Evolutionary conservation across 1,139 yeast genomes (phyloP).

Genomic region (Pichia terricola): DNA sequence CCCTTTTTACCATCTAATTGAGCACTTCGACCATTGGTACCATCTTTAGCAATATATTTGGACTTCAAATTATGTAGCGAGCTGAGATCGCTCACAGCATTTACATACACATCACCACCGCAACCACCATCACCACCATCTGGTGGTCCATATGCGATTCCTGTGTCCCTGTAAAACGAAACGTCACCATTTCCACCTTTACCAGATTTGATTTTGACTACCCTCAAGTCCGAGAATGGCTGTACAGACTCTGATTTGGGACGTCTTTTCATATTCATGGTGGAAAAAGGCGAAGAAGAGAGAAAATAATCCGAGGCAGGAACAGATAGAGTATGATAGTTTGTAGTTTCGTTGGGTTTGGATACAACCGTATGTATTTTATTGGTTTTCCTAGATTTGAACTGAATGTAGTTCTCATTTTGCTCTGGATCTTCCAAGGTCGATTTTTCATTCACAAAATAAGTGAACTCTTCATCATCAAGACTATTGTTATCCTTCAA

Average conservation of each 20-base stretch:
- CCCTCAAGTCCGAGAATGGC: slow-evolving; percentile 50
- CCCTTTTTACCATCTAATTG: slow-evolving; percentile 85
- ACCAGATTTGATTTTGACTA: slow-evolving; percentile 66
- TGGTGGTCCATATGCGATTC: slow-evolving; percentile 82
- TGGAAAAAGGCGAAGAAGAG: slow-evolving; percentile 31
- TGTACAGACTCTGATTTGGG: slow-evolving; percentile 29
- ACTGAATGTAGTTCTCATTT: slow-evolving; percentile 11
- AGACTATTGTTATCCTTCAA: slow-evolving; percentile 5
- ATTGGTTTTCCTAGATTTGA: slow-evolving; percentile 11
- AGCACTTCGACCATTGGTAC: slow-evolving; percentile 59
- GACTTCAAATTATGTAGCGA: slow-evolving; percentile 63
- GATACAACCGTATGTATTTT: slow-evolving; percentile 9
- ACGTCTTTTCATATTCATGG: slow-evolving; percentile 27
- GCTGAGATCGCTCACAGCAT: slow-evolving; percentile 62
- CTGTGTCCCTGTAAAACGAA: slow-evolving; percentile 80
- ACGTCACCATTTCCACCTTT: slow-evolving; percentile 84
- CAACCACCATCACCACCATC: slow-evolving; percentile 98
- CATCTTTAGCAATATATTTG: slow-evolving; percentile 62
- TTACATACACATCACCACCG: slow-evolving; percentile 82
- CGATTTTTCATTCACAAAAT: slow-evolving; percentile 11
- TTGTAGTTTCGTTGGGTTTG: slow-evolving; percentile 11
- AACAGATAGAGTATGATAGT: slow-evolving; percentile 25
- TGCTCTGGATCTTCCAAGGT: slow-evolving; percentile 15
- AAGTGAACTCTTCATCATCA: slow-evolving; percentile 11
- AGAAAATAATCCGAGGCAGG: slow-evolving; percentile 31